Percentiles rank a stretch among this genome's conserved stretches.
Evolutionary conservation across 208 protist species (phyloP).

Genomic region (Leishmania aethiopica): DNA sequence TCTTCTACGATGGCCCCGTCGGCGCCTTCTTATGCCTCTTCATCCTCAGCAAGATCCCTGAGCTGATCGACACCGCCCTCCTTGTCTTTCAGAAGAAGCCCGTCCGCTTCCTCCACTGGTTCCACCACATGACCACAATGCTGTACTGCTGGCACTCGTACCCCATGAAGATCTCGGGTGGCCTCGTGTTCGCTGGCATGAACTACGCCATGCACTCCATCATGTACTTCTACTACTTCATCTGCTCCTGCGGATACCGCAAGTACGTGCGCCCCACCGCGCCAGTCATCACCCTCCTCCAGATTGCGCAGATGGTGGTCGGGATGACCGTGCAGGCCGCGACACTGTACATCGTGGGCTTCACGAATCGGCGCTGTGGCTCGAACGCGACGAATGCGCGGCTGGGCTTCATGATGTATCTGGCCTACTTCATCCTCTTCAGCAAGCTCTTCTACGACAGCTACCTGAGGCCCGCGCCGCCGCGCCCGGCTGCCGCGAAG

Average conservation of each 20-base stretch:
- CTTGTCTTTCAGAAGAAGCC: conserved; percentile 87
- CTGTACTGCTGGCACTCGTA: conserved; percentile 93
- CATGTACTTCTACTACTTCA: conserved; percentile 96
- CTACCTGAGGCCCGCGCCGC: conserved; percentile 49
- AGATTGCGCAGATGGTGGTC: conserved; percentile 94
- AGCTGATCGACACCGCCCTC: conserved; percentile 88
- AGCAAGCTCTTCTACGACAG: conserved; percentile 76
- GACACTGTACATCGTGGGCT: conserved; percentile 67
- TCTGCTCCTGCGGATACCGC: conserved; percentile 65
- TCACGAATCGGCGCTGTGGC: conserved; percentile 31
- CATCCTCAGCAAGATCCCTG: conserved; percentile 82
- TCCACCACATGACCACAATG: conserved; percentile 93
- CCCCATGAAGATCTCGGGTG: conserved; percentile 44
- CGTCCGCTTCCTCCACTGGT: conserved; percentile 92
- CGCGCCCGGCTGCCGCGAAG: conserved; percentile 7
- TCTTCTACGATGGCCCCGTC: conserved; percentile 57
- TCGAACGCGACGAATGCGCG: conserved; percentile 61
- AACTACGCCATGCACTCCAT: conserved; percentile 95
- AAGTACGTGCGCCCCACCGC: conserved; percentile 75
- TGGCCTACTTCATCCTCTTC: conserved; percentile 93
- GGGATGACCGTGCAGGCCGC: conserved; percentile 73
- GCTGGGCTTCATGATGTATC: conserved; percentile 89
- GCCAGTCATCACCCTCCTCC: conserved; percentile 82
- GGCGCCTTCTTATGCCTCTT: conserved; percentile 77
- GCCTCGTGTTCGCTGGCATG: conserved; percentile 90